Conservation (phyloP, 1,284 basidiomycete genomes). For the Ustilago sp. region DNA sequence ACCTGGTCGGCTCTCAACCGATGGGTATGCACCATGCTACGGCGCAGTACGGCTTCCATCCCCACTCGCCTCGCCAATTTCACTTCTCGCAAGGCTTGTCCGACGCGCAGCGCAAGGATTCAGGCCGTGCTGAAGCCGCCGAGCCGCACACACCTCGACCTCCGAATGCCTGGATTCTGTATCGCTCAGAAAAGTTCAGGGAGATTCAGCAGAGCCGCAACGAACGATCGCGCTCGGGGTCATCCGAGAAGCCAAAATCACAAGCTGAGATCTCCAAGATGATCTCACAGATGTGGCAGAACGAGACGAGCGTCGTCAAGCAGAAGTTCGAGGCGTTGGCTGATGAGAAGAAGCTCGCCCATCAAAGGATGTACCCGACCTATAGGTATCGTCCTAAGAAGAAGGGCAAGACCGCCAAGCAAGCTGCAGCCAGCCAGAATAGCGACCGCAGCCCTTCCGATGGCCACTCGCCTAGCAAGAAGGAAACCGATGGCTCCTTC, state of each 20-base stretch:
- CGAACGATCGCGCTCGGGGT: slow-evolving; percentile 66
- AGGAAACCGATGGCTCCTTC: background rate
- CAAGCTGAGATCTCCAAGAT: slow-evolving; percentile 81
- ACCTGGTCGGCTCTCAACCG: slow-evolving; percentile 8
- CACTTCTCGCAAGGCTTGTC: slow-evolving; percentile 9
- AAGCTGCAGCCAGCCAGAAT: slow-evolving; percentile 2
- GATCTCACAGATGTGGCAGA: slow-evolving; percentile 79
- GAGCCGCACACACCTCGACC: slow-evolving; percentile 76
- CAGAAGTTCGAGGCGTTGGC: slow-evolving; percentile 79
- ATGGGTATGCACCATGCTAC: slow-evolving; percentile 11
- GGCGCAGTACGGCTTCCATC: slow-evolving; percentile 12
- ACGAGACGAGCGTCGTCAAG: slow-evolving; percentile 74
- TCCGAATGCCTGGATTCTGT: slow-evolving; percentile 92
- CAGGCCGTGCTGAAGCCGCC: slow-evolving; percentile 5
- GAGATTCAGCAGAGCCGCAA: slow-evolving; percentile 70
- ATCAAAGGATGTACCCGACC: slow-evolving; percentile 47
- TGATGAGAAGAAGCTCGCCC: slow-evolving; percentile 76
- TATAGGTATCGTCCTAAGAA: slow-evolving; percentile 51
- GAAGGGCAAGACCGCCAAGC: slow-evolving; percentile 29
- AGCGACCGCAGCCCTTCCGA: background rate
- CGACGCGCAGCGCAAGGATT: slow-evolving; percentile 13
- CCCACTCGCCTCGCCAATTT: slow-evolving; percentile 4
- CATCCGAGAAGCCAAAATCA: slow-evolving; percentile 71
- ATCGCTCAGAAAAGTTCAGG: slow-evolving; percentile 78
- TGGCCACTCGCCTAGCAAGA: slow-evolving; percentile 1